phyloP scores from a whole-genome alignment of 257 asterid genomes.

The Penstemon barbatus region DNA sequence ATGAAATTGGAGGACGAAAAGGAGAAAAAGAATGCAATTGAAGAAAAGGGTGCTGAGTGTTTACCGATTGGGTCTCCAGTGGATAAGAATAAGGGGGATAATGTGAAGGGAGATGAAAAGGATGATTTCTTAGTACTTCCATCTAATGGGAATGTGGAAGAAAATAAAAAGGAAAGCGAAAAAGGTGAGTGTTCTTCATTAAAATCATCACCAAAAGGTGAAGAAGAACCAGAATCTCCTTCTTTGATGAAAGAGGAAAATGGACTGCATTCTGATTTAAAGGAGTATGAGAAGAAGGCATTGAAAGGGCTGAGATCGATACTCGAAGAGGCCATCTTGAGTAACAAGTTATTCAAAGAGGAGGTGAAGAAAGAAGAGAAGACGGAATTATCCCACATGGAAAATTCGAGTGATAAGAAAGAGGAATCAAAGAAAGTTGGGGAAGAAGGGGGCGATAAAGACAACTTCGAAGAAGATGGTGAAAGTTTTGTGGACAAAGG shows the following conservation, averaged over 20 bases:
- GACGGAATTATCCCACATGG: not conserved
- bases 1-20: not conserved
- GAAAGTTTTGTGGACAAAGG: constrained; percentile 30
- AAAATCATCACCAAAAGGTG: not conserved
- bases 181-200: constrained; percentile 16
- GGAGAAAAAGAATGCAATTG: not conserved
- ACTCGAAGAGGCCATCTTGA: constrained; percentile 45
- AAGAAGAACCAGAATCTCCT: not conserved
- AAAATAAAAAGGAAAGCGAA: constrained; percentile 5
- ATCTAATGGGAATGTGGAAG: constrained; percentile 1
- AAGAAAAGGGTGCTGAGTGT: not conserved
- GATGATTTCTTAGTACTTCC: constrained; percentile 6
- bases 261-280: constrained; percentile 30
- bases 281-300: constrained; percentile 44
- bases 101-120: not conserved
- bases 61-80: not conserved
- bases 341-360: constrained; percentile 24
- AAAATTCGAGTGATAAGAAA: not conserved
- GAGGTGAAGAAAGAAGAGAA: not conserved
- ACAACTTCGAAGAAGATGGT: not conserved
- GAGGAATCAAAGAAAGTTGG: constrained; percentile 1
- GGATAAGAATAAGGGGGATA: not conserved
- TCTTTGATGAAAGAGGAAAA: constrained; percentile 2
- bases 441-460: constrained; percentile 5
- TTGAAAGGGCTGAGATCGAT: constrained; percentile 45